phyloP scores from a whole-genome alignment of 306 rosid genomes.

The Vigna angularis region DNA sequence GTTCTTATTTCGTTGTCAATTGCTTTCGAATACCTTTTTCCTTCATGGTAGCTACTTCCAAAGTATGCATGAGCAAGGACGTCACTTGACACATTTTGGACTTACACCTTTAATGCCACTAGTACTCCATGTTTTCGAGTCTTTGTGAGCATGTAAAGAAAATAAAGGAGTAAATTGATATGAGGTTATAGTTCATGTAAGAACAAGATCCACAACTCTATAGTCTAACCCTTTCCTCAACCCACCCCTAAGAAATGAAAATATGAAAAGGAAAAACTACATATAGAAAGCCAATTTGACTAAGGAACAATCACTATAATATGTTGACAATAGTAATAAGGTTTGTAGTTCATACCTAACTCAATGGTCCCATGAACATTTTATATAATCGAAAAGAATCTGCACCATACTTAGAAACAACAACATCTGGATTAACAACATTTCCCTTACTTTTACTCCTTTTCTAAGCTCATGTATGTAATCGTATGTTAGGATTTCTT shows the following conservation, averaged over 20 bases:
- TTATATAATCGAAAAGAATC: constrained; percentile 96
- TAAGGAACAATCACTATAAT: no score
- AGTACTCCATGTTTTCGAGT: constrained; percentile 91
- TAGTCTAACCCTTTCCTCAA: constrained; percentile 1
- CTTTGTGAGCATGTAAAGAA: constrained; percentile 57
- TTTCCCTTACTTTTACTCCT: constrained; percentile 99
- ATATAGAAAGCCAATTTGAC: background rate
- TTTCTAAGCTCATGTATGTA: constrained; percentile 87
- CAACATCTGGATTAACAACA: constrained; percentile 94
- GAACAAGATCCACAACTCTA: constrained; percentile 25
- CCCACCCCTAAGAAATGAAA: constrained; percentile 29
- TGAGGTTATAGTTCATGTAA: constrained; percentile 31
- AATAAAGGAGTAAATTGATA: constrained; percentile 32
- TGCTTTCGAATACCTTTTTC: no score
- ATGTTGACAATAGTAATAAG: constrained; percentile 4
- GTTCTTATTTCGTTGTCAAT: no score
- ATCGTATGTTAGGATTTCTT: constrained; percentile 74
- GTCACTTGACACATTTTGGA: background rate
- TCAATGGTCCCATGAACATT: constrained; percentile 99
- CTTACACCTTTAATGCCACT: constrained; percentile 95
- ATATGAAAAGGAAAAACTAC: background rate
- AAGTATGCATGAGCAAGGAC: no score
- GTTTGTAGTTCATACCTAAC: constrained; percentile 54
- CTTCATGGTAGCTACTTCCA: no score
- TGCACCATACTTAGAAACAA: constrained; percentile 92